These are phyloP conservation scores for Extremus antarcticus DNA, from an alignment of 495 filamentous ascomycete species.

Conservation along the genomic window DNA sequence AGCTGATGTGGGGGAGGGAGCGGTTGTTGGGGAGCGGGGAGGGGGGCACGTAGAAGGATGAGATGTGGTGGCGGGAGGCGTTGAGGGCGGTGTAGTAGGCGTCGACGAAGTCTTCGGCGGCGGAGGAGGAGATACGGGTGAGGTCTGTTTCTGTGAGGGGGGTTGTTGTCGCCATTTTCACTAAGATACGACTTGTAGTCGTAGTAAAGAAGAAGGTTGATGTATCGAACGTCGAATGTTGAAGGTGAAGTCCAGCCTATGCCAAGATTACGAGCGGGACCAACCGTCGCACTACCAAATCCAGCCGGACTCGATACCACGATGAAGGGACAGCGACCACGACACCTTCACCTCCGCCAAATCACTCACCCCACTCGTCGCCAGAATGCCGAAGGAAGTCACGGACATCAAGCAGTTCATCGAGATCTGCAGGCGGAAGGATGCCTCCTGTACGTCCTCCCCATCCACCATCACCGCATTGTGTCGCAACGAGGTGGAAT, in stretches of 20 bases:
- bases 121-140: constrained; percentile 15
- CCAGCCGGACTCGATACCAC: neutral
- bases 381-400: constrained; percentile 91
- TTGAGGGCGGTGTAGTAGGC: constrained; percentile 39
- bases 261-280: constrained; percentile 7
- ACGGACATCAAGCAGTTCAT: constrained; percentile 99
- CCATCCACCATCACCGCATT: neutral
- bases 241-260: neutral
- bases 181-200: no score
- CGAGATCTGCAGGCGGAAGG: constrained; percentile 98
- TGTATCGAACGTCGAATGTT: no score
- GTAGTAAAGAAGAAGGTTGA: constrained; percentile 1
- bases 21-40: constrained; percentile 33
- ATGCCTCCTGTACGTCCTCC: constrained; percentile 68
- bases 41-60: constrained; percentile 46
- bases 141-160: constrained; percentile 16
- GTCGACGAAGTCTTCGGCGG: constrained; percentile 26
- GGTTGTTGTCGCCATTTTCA: constrained; percentile 12
- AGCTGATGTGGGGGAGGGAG: constrained; percentile 43
- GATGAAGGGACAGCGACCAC: constrained; percentile 3
- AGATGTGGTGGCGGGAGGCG: constrained; percentile 40
- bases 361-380: constrained; percentile 7
- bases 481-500: neutral
- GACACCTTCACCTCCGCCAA: neutral
- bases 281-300: constrained; percentile 6